Percentiles rank a stretch among this genome's conserved stretches.
These are phyloP conservation scores for Candida tallmaniae DNA, from an alignment of 805 yeast species.

Conservation along the genomic window DNA sequence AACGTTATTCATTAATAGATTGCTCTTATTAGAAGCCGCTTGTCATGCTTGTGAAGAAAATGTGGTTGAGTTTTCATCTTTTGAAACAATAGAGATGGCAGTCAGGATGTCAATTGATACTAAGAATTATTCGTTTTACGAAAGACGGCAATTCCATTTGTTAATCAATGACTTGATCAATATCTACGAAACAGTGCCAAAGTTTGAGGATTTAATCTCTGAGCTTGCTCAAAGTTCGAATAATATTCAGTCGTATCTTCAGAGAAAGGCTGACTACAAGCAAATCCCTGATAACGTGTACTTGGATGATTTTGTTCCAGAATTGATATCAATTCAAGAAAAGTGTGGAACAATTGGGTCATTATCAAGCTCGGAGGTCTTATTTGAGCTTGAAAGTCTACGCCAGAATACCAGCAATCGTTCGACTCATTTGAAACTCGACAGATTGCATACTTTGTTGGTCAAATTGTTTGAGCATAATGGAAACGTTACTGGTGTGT, in stretches of 20 bases:
- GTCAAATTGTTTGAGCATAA: slow-evolving; percentile 46
- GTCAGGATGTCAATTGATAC: slow-evolving; percentile 2
- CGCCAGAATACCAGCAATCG: neutral
- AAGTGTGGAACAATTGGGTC: neutral
- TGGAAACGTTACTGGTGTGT: slow-evolving; percentile 54
- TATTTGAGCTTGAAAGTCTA: neutral
- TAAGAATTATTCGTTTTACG: neutral
- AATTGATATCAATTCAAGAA: slow-evolving; percentile 12
- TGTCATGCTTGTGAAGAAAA: neutral
- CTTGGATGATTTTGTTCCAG: slow-evolving; percentile 28
- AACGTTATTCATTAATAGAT: neutral
- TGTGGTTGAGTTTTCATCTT: neutral
- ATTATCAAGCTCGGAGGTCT: neutral
- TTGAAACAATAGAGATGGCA: neutral
- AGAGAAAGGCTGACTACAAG: slow-evolving; percentile 14
- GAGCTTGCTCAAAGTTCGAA: neutral
- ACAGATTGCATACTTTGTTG: slow-evolving; percentile 6
- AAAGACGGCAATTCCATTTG: neutral
- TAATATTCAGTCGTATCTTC: neutral
- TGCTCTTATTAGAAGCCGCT: neutral
- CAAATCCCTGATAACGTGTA: slow-evolving; percentile 29
- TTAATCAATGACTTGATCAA: neutral
- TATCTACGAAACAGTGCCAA: neutral
- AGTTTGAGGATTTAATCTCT: neutral
- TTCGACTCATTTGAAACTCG: neutral